These are phyloP conservation scores for Glycine latifolia DNA, from an alignment of 306 rosid genomes.

Conservation along the genomic window DNA sequence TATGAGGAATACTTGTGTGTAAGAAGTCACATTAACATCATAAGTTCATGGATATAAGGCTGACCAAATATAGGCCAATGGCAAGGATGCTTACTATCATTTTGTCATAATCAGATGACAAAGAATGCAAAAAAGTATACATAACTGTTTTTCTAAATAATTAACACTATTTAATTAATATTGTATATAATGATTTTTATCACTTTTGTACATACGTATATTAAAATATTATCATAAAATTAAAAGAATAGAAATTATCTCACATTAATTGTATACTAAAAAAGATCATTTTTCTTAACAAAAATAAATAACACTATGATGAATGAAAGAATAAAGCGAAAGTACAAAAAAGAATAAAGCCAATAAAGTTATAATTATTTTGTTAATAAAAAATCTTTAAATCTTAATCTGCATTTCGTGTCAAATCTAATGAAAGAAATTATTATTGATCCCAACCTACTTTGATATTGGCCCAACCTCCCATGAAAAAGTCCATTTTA, in stretches of 20 bases:
- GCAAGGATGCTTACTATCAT: not conserved
- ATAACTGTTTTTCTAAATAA: not conserved
- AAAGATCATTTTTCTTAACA: too few relatives aligned
- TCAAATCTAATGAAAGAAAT: not conserved
- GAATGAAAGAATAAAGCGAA: not conserved
- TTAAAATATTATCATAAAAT: too few relatives aligned
- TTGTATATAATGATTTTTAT: too few relatives aligned
- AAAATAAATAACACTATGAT: not conserved
- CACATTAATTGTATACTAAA: too few relatives aligned
- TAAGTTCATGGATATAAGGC: not conserved
- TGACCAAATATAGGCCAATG: not conserved
- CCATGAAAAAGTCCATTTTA: too few relatives aligned
- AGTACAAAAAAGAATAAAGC: not conserved
- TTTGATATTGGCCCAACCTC: too few relatives aligned
- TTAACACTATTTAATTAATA: too few relatives aligned
- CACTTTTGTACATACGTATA: too few relatives aligned
- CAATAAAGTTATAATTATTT: not conserved
- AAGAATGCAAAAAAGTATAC: not conserved
- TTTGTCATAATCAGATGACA: not conserved
- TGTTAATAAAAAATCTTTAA: not conserved
- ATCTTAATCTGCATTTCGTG: not conserved
- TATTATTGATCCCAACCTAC: too few relatives aligned
- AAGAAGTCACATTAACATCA: not conserved
- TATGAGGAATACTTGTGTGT: not conserved
- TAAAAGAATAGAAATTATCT: too few relatives aligned